Percentiles rank a stretch among this genome's conserved stretches.
Conservation (phyloP, 2,329 filamentous ascomycete species). For the Aspergillus sergii region DNA sequence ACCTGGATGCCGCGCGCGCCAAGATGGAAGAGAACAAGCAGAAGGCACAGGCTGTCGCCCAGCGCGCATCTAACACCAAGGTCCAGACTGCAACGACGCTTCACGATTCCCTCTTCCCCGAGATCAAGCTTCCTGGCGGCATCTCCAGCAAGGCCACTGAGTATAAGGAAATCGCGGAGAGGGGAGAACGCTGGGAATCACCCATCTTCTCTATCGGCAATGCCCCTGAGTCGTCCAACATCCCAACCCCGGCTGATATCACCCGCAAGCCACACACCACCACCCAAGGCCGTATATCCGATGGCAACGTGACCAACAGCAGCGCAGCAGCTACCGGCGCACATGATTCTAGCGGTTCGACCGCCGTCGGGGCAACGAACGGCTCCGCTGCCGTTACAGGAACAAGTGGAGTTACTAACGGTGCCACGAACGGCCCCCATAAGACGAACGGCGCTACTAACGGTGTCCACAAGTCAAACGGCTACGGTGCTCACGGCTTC, state of each 20-base stretch:
- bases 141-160: slow-evolving; percentile 93
- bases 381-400: slow-evolving; percentile 14
- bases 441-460: slow-evolving; percentile 17
- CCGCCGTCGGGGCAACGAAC: slow-evolving; percentile 13
- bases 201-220: slow-evolving; percentile 87
- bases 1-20: slow-evolving; percentile 74
- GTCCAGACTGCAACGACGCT: slow-evolving; percentile 83
- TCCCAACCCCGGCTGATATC: slow-evolving; percentile 62
- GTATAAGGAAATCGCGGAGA: slow-evolving; percentile 82
- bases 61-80: slow-evolving; percentile 61
- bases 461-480: slow-evolving; percentile 13
- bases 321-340: slow-evolving; percentile 15
- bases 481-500: slow-evolving; percentile 29
- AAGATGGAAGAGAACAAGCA: slow-evolving; percentile 74
- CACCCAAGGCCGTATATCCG: slow-evolving; percentile 25
- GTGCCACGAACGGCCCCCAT: slow-evolving; percentile 16
- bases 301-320: slow-evolving; percentile 12
- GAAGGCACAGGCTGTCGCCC: slow-evolving; percentile 65
- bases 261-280: slow-evolving; percentile 62
- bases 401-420: slow-evolving; percentile 10
- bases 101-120: slow-evolving; percentile 88
- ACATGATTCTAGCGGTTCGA: slow-evolving; percentile 21
- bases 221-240: slow-evolving; percentile 70
- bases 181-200: slow-evolving; percentile 93
- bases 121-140: slow-evolving; percentile 81